These are phyloP conservation scores for Serendipita indica DNA, from an alignment of 768 basidiomycete genomes.

Conservation along the genomic window DNA sequence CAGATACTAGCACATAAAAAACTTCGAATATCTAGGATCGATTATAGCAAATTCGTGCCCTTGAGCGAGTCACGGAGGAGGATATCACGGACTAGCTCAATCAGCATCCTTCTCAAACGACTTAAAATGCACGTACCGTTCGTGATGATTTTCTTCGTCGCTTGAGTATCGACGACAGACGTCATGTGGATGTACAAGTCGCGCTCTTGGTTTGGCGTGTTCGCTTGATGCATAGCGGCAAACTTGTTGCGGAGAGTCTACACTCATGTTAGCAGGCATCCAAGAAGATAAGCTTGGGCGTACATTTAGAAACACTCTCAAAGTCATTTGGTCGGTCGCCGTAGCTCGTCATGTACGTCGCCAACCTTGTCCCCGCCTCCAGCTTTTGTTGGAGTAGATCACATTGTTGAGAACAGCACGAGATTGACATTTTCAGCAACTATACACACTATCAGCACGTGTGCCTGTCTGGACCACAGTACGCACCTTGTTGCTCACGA, in stretches of 20 bases:
- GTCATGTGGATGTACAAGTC: conserved; percentile 67
- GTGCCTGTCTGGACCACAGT: not conserved
- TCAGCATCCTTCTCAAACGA: too few relatives aligned
- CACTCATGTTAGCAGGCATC: too few relatives aligned
- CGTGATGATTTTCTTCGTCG: conserved; percentile 58
- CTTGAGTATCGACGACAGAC: conserved; percentile 65
- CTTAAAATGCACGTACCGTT: conserved; percentile 45
- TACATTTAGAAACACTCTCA: conserved; percentile 60
- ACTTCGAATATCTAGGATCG: too few relatives aligned
- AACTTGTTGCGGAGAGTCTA: conserved; percentile 69
- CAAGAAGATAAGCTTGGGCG: conserved; percentile 3
- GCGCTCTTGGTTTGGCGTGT: conserved; percentile 53
- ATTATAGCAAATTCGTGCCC: conserved; percentile 37
- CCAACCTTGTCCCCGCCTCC: conserved; percentile 57
- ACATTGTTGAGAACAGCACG: conserved; percentile 62
- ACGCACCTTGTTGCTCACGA: conserved; percentile 45
- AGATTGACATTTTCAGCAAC: conserved; percentile 59
- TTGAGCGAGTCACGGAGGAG: conserved; percentile 52
- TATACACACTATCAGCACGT: not conserved
- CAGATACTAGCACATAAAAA: too few relatives aligned
- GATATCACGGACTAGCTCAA: conserved; percentile 44
- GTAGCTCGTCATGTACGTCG: conserved; percentile 54
- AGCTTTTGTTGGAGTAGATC: conserved; percentile 71
- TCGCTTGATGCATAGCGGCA: conserved; percentile 47
- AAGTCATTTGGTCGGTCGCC: conserved; percentile 68